Base-by-base conservation (phyloP, 2,329 filamentous ascomycete genomes). In the Aspergillus latus region DNA sequence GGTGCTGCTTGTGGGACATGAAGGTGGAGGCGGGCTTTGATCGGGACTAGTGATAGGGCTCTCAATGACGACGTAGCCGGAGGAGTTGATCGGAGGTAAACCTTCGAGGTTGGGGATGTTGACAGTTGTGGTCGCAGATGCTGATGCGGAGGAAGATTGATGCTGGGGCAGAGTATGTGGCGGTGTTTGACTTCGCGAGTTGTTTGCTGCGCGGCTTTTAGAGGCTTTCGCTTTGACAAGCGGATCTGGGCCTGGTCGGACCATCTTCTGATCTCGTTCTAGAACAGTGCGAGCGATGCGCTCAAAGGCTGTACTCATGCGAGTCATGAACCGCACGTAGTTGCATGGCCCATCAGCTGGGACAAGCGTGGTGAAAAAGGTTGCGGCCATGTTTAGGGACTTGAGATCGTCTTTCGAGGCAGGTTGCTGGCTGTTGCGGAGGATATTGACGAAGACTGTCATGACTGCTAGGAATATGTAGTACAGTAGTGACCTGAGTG, bases 401-500 rank as follows among this genome's bases (percentile, higher is more conserved):
- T 88, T 86, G 5, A 93, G 84, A 71, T 97, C 93, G 2, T 91
- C 90, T 60, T 88, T 86, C 16, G 90, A 91, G 32, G 89, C 83
- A 1, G 88, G 84, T 66, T 96, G 89, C 54, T 92, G 83, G 0
- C 91, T 91, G 64, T 97, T 96, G 66, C 97, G 92, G 1, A 97
- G 74, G 48, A 97, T 94, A 65, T 95, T 95, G 56, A 91, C 90
- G 67, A 97, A 97, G 1, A 97, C 78, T 0, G 92, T 96, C 54
- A 97, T 90, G 4, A 96, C 84, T 0, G 94, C 89, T 0, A 92
- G 92, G 9, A 97, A 92, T 0, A 94, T 91, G 74, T 95, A 97
- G 75, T 97, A 97, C 16, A 97, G 78, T 58, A 96, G 87, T 66
- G 96, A 83, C 91, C 82, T 84, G 40, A 4, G 16, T 9, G 10